Percentiles rank a stretch among this genome's conserved stretches.
These are phyloP conservation scores for Capsicum chinense DNA, from an alignment of 257 asterid species.

Conservation along the genomic window DNA sequence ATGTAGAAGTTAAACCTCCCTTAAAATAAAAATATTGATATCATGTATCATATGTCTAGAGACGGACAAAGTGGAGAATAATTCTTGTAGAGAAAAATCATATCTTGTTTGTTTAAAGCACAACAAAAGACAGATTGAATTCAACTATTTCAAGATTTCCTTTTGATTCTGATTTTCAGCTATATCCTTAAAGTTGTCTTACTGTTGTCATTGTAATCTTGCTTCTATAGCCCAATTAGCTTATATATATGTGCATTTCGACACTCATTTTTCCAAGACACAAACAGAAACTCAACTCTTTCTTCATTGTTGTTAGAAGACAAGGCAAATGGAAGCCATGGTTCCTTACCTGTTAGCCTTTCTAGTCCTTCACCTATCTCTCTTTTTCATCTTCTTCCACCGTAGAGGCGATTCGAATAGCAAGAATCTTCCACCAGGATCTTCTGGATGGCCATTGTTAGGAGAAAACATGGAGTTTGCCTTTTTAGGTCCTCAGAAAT, in stretches of 20 bases:
- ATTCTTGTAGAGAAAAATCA: neutral
- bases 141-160: neutral
- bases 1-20: too few relatives aligned
- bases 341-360: conserved; percentile 47
- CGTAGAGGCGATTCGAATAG: conserved; percentile 29
- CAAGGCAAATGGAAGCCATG: conserved; percentile 43
- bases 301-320: neutral
- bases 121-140: neutral
- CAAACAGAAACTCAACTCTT: neutral
- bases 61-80: neutral
- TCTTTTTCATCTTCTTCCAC: conserved; percentile 37
- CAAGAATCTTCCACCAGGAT: conserved; percentile 44
- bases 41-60: too few relatives aligned
- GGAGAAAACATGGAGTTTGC: conserved; percentile 68
- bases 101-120: neutral
- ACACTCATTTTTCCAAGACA: neutral
- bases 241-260: conserved; percentile 29
- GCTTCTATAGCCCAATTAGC: neutral
- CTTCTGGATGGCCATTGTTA: conserved; percentile 64
- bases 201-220: neutral
- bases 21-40: neutral
- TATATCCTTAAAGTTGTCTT: conserved; percentile 16
- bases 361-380: conserved; percentile 46
- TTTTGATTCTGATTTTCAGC: neutral
- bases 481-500: conserved; percentile 56